Percentiles rank a stretch among this genome's conserved stretches.
These are phyloP conservation scores for Protomyces lactucae-debilis DNA, from an alignment of 1,139 yeast genomes.

Conservation along the genomic window DNA sequence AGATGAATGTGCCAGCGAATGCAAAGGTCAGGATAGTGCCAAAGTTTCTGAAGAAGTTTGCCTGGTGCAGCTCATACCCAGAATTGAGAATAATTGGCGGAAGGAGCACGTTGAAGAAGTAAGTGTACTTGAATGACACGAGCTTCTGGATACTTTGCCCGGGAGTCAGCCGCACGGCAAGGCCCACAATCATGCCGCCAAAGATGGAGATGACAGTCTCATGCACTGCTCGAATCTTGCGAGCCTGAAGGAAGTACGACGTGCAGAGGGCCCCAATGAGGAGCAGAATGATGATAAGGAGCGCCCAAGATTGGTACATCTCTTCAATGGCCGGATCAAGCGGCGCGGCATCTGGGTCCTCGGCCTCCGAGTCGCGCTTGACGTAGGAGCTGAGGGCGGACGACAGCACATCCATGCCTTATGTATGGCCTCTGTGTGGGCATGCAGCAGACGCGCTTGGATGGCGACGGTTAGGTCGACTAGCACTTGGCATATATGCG, in stretches of 20 bases:
- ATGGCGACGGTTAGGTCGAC: not conserved
- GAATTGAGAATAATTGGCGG: slow-evolving; percentile 96
- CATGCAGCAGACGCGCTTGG: not conserved
- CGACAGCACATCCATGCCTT: not conserved
- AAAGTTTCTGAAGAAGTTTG: slow-evolving; percentile 85
- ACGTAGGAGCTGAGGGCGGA: not conserved
- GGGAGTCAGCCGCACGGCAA: slow-evolving; percentile 81
- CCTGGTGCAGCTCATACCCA: slow-evolving; percentile 94
- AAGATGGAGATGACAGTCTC: slow-evolving; percentile 94
- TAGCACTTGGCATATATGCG: too few relatives aligned
- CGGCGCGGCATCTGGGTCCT: slow-evolving; percentile 37
- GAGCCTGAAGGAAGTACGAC: slow-evolving; percentile 84
- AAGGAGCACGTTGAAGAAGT: slow-evolving; percentile 84
- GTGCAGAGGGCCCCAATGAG: slow-evolving; percentile 91
- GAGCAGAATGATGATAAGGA: slow-evolving; percentile 74
- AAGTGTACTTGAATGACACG: slow-evolving; percentile 88
- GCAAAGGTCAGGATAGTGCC: slow-evolving; percentile 93
- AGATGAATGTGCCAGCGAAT: slow-evolving; percentile 91
- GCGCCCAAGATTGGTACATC: slow-evolving; percentile 94
- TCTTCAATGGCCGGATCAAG: slow-evolving; percentile 92
- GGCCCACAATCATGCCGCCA: slow-evolving; percentile 94
- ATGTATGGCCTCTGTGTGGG: not conserved
- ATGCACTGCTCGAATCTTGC: slow-evolving; percentile 87
- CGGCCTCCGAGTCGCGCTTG: slow-evolving; percentile 25
- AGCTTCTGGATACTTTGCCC: slow-evolving; percentile 97